Evolutionary conservation across 495 filamentous ascomycete genomes (phyloP).

Genomic region (Daldinia loculata): DNA sequence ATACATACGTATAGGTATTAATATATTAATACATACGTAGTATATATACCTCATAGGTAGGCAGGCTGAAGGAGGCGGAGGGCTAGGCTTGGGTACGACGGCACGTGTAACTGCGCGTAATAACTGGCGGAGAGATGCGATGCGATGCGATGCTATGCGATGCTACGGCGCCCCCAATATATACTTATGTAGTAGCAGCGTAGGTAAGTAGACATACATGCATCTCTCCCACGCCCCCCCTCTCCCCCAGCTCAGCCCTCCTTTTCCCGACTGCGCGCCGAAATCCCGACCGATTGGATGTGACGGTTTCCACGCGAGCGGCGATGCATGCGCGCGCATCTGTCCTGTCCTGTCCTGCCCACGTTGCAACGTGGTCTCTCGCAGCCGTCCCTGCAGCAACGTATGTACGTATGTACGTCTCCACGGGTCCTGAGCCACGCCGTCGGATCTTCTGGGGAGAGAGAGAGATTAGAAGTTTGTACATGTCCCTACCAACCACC

Average conservation of each 20-base stretch:
- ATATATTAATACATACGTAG: neutral
- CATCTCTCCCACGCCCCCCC: no score
- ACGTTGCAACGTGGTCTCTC: slow-evolving; percentile 42
- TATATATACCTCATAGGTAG: neutral
- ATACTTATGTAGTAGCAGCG: neutral
- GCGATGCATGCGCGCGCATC: slow-evolving; percentile 10
- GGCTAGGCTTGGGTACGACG: slow-evolving; percentile 19
- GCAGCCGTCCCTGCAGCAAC: slow-evolving; percentile 32
- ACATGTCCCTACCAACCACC: neutral
- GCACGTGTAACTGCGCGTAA: slow-evolving; percentile 42
- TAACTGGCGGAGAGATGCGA: slow-evolving; percentile 18
- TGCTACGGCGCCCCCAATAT: neutral
- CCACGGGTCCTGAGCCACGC: slow-evolving; percentile 31
- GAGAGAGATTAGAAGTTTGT: neutral
- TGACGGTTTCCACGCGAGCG: slow-evolving; percentile 32
- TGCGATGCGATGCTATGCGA: slow-evolving; percentile 11
- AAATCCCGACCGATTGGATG: slow-evolving; percentile 40
- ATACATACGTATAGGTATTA: neutral
- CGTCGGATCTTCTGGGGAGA: slow-evolving; percentile 24
- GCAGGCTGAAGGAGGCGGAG: neutral
- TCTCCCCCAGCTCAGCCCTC: neutral
- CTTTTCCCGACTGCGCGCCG: slow-evolving; percentile 26
- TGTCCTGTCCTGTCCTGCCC: slow-evolving; percentile 18
- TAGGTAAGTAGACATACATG: neutral
- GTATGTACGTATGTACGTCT: slow-evolving; percentile 19